These are phyloP conservation scores for Cutaneotrichosporon sp. DNA, from an alignment of 1,284 basidiomycete species.

Conservation along the genomic window DNA sequence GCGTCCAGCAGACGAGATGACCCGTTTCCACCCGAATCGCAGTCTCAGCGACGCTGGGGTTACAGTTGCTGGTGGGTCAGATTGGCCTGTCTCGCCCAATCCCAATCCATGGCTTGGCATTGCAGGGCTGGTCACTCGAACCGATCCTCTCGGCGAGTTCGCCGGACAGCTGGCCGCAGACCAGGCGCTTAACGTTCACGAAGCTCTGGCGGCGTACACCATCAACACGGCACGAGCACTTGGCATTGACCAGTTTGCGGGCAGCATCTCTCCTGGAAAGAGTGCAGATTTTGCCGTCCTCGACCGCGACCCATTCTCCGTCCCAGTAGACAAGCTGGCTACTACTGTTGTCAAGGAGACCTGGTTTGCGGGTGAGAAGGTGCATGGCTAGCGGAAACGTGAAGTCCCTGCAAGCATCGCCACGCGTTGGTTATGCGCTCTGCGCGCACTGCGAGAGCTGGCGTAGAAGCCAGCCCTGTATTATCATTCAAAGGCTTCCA, in stretches of 20 bases:
- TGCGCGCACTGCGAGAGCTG: too few relatives aligned
- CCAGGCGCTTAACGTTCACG: not conserved
- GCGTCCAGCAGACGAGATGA: not conserved
- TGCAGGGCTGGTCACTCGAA: not conserved
- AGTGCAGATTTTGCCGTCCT: slow-evolving; percentile 7
- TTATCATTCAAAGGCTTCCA: too few relatives aligned
- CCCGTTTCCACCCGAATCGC: slow-evolving; percentile 1
- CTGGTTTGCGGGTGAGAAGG: slow-evolving; percentile 5
- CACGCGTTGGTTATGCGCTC: too few relatives aligned
- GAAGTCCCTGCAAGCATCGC: too few relatives aligned
- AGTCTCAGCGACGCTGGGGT: not conserved
- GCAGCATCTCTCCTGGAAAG: slow-evolving; percentile 1
- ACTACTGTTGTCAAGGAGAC: slow-evolving; percentile 1
- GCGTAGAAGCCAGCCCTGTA: too few relatives aligned
- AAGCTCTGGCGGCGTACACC: slow-evolving; percentile 2
- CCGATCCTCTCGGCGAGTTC: not conserved
- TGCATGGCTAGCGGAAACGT: not conserved
- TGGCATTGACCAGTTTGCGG: not conserved
- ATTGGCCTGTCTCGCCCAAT: slow-evolving; percentile 7
- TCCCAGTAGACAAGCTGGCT: slow-evolving; percentile 1
- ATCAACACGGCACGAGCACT: slow-evolving; percentile 6
- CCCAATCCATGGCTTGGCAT: slow-evolving; percentile 6
- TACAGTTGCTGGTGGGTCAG: not conserved
- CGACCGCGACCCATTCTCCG: slow-evolving; percentile 2
- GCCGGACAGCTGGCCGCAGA: not conserved